Conservation (phyloP, 2,329 filamentous ascomycete species). For the Aspergillus versicolor region DNA sequence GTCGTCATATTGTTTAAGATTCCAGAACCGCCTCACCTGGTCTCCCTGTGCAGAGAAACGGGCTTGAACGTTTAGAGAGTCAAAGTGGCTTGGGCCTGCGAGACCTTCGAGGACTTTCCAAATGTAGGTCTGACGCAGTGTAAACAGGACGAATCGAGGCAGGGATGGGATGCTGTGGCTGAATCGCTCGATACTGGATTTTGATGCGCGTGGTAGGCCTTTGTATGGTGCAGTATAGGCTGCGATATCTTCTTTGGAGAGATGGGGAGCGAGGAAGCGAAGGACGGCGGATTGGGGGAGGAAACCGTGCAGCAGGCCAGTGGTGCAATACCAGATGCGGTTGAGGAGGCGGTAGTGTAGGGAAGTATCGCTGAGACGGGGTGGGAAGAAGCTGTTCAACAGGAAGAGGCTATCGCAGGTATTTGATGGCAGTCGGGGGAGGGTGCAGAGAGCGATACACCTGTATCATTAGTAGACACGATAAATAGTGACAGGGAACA, state of each 20-base stretch:
- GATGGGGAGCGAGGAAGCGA: not conserved
- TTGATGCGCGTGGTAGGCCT: not conserved
- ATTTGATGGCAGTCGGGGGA: not conserved
- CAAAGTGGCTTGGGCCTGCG: not conserved
- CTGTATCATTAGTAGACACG: not conserved
- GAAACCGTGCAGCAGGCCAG: not conserved
- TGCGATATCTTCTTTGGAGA: not conserved
- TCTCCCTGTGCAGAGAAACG: not conserved
- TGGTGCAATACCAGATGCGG: constrained; percentile 1
- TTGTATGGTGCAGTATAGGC: not conserved
- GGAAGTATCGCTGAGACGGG: not conserved
- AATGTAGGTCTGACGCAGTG: not conserved
- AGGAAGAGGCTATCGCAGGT: not conserved
- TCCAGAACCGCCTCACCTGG: not conserved
- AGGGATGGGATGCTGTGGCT: not conserved
- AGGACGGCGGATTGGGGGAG: not conserved
- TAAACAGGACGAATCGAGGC: not conserved
- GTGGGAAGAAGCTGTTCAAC: constrained; percentile 5
- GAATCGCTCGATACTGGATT: not conserved
- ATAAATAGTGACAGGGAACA: not conserved
- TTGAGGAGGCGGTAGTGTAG: constrained; percentile 3
- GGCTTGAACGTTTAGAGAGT: not conserved
- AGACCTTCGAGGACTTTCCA: not conserved
- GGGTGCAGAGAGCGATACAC: not conserved
- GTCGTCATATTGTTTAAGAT: not conserved